These are phyloP conservation scores for Eucalyptus polyanthemos DNA, from an alignment of 345 rosid genomes.

Conservation along the genomic window DNA sequence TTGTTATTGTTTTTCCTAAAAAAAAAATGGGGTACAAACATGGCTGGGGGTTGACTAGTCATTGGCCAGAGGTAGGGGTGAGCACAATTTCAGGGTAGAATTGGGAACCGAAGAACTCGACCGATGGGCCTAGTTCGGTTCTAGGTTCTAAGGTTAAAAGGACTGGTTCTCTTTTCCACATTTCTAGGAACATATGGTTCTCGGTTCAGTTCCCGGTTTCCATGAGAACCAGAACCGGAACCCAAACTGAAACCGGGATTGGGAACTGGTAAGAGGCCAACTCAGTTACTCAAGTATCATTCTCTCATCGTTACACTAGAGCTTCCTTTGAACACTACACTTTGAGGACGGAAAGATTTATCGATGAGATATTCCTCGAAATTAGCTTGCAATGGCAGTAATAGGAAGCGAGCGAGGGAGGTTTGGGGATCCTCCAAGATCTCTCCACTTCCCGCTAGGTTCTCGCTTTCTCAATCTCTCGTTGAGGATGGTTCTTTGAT, in stretches of 20 bases:
- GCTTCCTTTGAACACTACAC: no score
- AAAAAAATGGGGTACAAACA: not conserved
- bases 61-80: no score
- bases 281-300: no score
- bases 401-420: no score
- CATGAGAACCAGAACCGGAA: rapidly evolving
- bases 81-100: rapidly evolving
- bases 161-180: rapidly evolving
- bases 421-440: no score
- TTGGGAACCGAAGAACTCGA: rapidly evolving
- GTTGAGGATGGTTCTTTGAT: not conserved
- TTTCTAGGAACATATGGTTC: rapidly evolving
- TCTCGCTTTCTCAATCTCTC: not conserved
- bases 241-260: rapidly evolving
- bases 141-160: no score
- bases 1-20: not conserved
- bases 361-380: no score
- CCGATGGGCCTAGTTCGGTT: rapidly evolving
- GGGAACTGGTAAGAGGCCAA: no score
- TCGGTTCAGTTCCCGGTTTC: rapidly evolving
- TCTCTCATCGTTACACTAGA: no score
- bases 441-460: not conserved
- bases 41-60: rapidly evolving
- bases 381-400: no score
- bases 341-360: no score